Conservation (phyloP, 805 yeast species). For the Wilhelminamyces savonicus region DNA sequence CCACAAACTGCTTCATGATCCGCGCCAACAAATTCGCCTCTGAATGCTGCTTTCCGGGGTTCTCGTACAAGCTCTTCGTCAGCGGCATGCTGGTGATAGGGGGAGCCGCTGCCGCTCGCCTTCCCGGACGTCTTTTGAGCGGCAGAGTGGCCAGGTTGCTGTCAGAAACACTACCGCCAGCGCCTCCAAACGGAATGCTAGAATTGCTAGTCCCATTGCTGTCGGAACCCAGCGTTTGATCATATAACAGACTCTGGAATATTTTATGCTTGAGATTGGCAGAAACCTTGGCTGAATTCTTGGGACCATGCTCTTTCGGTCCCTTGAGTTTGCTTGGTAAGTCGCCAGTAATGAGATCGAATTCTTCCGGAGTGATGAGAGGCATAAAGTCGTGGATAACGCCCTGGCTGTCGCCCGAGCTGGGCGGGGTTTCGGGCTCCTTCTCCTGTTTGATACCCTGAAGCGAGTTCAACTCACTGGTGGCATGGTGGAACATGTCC, state of each 20-base stretch:
- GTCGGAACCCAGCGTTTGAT: slow-evolving; percentile 36
- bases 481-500: slow-evolving; percentile 10
- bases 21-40: slow-evolving; percentile 35
- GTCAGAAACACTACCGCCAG: background rate
- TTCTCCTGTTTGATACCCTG: slow-evolving; percentile 1
- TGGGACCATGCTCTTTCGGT: slow-evolving; percentile 10
- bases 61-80: slow-evolving; percentile 2
- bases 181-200: background rate
- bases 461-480: background rate
- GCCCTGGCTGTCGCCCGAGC: background rate
- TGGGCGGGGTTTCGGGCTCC: background rate
- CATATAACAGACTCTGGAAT: slow-evolving; percentile 35
- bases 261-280: slow-evolving; percentile 31
- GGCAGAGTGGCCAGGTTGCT: slow-evolving; percentile 7
- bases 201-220: slow-evolving; percentile 13
- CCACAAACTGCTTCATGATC: slow-evolving; percentile 36
- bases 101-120: slow-evolving; percentile 23
- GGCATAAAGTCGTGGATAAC: slow-evolving; percentile 40
- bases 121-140: slow-evolving; percentile 33
- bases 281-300: too few species aligned
- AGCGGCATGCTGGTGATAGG: slow-evolving; percentile 2
- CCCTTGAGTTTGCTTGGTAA: slow-evolving; percentile 19
- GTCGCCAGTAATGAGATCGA: slow-evolving; percentile 34
- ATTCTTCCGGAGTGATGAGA: slow-evolving; percentile 29
- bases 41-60: slow-evolving; percentile 15